Percentiles rank a stretch among this genome's conserved stretches.
Evolutionary conservation across 129 eudicot species (phyloP).

Genomic region (Arctium minus): DNA sequence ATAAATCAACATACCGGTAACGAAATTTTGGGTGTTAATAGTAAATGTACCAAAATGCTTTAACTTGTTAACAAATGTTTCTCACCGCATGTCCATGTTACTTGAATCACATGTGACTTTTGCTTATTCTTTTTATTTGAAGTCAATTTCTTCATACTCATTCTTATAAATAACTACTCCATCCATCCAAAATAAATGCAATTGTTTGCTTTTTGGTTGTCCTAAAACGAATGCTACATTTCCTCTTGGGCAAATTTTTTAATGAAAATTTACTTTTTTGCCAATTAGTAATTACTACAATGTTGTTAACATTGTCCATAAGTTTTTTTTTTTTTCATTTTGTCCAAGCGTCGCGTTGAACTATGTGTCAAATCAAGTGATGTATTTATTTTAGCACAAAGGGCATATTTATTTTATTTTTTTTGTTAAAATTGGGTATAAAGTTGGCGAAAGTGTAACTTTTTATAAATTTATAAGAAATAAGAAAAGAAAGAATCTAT

Average conservation of each 20-base stretch:
- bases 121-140: neutral
- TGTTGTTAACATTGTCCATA: neutral
- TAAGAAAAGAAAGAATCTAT: neutral
- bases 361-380: neutral
- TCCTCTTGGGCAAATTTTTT: neutral
- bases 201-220: neutral
- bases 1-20: too few species aligned
- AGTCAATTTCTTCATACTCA: neutral
- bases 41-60: neutral
- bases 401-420: neutral
- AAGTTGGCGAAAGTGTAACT: neutral
- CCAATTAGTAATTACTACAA: neutral
- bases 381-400: neutral
- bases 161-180: neutral
- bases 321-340: neutral
- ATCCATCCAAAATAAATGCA: neutral
- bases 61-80: neutral
- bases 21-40: too few species aligned
- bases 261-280: neutral
- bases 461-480: neutral
- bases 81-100: neutral
- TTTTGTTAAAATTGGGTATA: neutral
- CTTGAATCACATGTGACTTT: neutral
- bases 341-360: neutral
- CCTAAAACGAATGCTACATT: neutral